phyloP scores from a whole-genome alignment of 2,329 filamentous ascomycete species.

The Rhytidhysteron rufulum region DNA sequence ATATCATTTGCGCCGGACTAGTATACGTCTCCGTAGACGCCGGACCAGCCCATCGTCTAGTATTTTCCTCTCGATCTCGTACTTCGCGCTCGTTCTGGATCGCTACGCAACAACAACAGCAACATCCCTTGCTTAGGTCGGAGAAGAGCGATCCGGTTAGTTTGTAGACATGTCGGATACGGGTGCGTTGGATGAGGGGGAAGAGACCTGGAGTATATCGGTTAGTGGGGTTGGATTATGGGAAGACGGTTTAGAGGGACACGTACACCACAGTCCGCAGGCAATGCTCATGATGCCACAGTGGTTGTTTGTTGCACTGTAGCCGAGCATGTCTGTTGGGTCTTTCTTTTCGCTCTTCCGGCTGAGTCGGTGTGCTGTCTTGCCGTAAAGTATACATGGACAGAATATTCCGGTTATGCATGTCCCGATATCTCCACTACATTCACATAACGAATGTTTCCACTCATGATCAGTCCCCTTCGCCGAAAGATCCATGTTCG shows the following conservation, averaged over 20 bases:
- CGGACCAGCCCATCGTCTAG: slow-evolving; percentile 35
- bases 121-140: slow-evolving; percentile 35
- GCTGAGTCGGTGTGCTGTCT: slow-evolving; percentile 41
- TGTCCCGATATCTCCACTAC: slow-evolving; percentile 31
- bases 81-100: slow-evolving; percentile 47
- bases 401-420: slow-evolving; percentile 39
- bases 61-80: slow-evolving; percentile 40
- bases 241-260: too few relatives aligned
- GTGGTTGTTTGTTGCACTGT: slow-evolving; percentile 34
- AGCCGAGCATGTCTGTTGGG: slow-evolving; percentile 37
- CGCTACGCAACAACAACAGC: slow-evolving; percentile 40
- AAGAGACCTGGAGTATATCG: too few relatives aligned
- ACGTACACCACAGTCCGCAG: slow-evolving; percentile 34
- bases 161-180: slow-evolving; percentile 43
- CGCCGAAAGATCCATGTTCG: slow-evolving; percentile 34
- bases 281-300: slow-evolving; percentile 36
- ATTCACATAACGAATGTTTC: slow-evolving; percentile 31
- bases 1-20: slow-evolving; percentile 28
- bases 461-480: slow-evolving; percentile 19
- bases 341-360: slow-evolving; percentile 36
- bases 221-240: too few relatives aligned
- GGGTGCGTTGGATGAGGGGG: slow-evolving; percentile 33
- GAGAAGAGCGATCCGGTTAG: slow-evolving; percentile 32
- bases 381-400: slow-evolving; percentile 43
- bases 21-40: slow-evolving; percentile 30